Evolutionary conservation across 768 basidiomycete genomes (phyloP), one percentile per base, ranked within the genome.

Genomic region (Boletellus emodensis): DNA sequence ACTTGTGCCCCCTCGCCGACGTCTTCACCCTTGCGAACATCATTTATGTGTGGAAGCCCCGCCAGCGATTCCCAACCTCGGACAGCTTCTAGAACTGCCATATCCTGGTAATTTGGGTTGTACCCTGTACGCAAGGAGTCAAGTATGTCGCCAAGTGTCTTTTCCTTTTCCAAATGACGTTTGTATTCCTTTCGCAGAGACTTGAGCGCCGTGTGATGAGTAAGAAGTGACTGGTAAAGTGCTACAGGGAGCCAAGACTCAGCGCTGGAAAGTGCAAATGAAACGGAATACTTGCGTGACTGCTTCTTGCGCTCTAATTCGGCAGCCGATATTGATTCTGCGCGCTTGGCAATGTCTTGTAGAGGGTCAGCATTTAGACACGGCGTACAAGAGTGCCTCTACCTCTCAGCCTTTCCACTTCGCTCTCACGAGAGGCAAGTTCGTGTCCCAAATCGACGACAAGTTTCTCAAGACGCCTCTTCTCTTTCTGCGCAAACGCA

Each of bases 91-190:
- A 96, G 80, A 42, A 98, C 95, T 2, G 93, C 94, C 95, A 99
- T 98, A 64, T 99, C 95, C 66, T 97, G 94, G 70, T 97, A 97
- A 67, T 99, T 99, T 14, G 95, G 95, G 66, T 99, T 99, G 72
- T 96, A 97, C 4, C 87, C 85, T 10, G 81, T 79, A 18, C 90
- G 80, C 11, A 99, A 80, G 26, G 84, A 74, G 51, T 84, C 79
- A 6, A 99, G 78, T 44, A 99, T 90, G n/a, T 84, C 80, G 20
- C 85, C 87, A 3, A 99, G 80, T 40, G 82, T 76, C 52, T 80
- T 80, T 61, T 94, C 84, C 45, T 86, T 85, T 52, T 87, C 81
- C 24, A 90, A 66, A 51, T 89, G 83, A 53, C 83, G 81, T 49
- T 83, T 72, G 64, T 91, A 75, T 61, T 89, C 84, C 34, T 76